Base-by-base conservation (phyloP, 768 basidiomycete species). In the Zangia roseola region DNA sequence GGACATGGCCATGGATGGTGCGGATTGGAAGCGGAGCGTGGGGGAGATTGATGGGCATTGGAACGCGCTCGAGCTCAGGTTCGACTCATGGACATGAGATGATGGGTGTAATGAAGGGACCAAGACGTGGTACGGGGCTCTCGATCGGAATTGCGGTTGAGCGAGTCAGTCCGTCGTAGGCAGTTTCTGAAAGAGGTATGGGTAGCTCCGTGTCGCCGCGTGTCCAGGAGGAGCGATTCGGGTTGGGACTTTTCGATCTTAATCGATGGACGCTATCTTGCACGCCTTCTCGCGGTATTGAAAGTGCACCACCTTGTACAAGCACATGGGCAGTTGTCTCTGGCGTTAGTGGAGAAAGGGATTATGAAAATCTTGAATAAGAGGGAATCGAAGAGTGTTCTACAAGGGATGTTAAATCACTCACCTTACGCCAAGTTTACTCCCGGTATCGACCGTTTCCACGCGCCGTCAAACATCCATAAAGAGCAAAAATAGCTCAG, bases 401-500 rank as follows among this genome's bases (percentile, higher is more conserved):
- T 10, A 20, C 9, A 40, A 12, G 13, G 5, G n/a, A n/a, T 28
- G 14, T 1, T 8, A 12, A 20, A 35, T 24, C 5, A 42, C 53
- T 39, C 42, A 19, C 63, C 61, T 66, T 47, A 47, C 39, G 25
- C 53, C 40, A n/a, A 49, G 21, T 30, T 55, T 53, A 13, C 31
- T 53, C 19, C 41, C 53, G 9, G 77, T 83, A 36, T 77, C 74
- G 56, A 86, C 84, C 55, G 78, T 78, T 61, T 95, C 93, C 8
- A 95, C 83, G 8, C 84, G 73, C 47, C 83, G 72, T 19, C 94
- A 77, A 14, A 94, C 84, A 50, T 93, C 88, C 47, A 74, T 71
- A 13, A 95, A 67, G 0, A 91, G 74, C 9, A 79, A 68, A 55
- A 83, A 80, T 13, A 94, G 69, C 57, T 94, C 93, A 24, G 77